Percentiles rank a stretch among this genome's conserved stretches.
phyloP scores from a whole-genome alignment of 805 yeast genomes.

The Pichia manshurica region DNA sequence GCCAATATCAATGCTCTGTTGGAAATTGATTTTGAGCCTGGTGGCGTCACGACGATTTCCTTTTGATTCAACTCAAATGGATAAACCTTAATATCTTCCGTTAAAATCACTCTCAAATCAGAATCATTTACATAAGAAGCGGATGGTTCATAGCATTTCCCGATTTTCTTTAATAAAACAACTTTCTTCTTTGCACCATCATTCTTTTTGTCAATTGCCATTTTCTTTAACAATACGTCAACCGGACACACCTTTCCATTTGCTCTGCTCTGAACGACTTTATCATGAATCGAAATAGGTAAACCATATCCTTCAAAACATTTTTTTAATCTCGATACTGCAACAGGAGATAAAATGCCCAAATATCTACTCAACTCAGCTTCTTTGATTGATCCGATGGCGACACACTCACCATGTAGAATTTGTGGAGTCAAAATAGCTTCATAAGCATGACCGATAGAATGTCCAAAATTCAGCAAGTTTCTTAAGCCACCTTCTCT shows the following conservation, averaged over 20 bases:
- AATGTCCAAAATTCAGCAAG: slow-evolving; percentile 89
- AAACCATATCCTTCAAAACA: slow-evolving; percentile 81
- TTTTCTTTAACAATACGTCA: slow-evolving; percentile 65
- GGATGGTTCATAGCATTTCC: slow-evolving; percentile 79
- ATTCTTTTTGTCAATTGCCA: slow-evolving; percentile 96
- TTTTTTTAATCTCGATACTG: slow-evolving; percentile 83
- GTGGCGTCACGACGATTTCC: slow-evolving; percentile 61
- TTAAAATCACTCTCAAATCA: slow-evolving; percentile 72
- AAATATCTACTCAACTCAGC: slow-evolving; percentile 92
- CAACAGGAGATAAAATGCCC: slow-evolving; percentile 85
- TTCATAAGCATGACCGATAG: slow-evolving; percentile 97
- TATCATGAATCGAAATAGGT: slow-evolving; percentile 75
- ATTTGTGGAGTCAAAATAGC: slow-evolving; percentile 97
- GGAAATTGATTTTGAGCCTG: slow-evolving; percentile 96
- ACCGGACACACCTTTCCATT: slow-evolving; percentile 69
- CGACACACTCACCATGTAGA: slow-evolving; percentile 97
- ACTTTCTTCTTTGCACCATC: slow-evolving; percentile 88
- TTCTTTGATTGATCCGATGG: slow-evolving; percentile 91
- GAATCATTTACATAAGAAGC: slow-evolving; percentile 82
- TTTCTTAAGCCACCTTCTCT: slow-evolving; percentile 93
- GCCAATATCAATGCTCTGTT: slow-evolving; percentile 92
- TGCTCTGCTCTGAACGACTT: slow-evolving; percentile 63
- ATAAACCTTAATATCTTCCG: slow-evolving; percentile 71
- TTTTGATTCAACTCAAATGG: slow-evolving; percentile 41
- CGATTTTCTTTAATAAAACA: slow-evolving; percentile 77